These are phyloP conservation scores for Buxus sempervirens DNA, from an alignment of 164 flowering plant species.

Conservation along the genomic window DNA sequence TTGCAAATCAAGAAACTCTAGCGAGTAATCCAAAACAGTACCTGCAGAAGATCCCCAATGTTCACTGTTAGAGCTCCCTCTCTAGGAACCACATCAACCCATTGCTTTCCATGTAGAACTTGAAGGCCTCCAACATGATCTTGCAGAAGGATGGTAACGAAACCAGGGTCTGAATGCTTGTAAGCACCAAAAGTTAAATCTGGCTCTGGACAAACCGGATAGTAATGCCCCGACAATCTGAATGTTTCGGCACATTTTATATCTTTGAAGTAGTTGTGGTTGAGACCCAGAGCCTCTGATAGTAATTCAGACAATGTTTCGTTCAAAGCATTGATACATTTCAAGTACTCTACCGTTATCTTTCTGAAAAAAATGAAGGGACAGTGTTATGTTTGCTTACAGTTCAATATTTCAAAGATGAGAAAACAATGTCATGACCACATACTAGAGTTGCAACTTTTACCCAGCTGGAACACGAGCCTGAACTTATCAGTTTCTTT, in stretches of 20 bases:
- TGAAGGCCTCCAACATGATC: conserved; percentile 47
- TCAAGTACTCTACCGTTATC: conserved; percentile 15
- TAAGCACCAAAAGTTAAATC: conserved; percentile 32
- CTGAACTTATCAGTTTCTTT: too few species aligned
- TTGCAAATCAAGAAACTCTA: too few species aligned
- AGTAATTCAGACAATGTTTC: conserved; percentile 18
- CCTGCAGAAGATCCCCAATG: conserved; percentile 48
- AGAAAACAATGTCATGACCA: too few species aligned
- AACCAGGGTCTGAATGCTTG: conserved; percentile 35
- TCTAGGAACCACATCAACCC: conserved; percentile 33
- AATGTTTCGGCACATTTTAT: conserved; percentile 20
- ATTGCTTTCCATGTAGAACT: conserved; percentile 30
- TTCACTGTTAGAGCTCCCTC: conserved; percentile 39
- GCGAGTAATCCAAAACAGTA: too few species aligned
- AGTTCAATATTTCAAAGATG: too few species aligned
- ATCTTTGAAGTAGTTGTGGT: conserved; percentile 11
- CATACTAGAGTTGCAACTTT: too few species aligned
- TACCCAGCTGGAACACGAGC: too few species aligned
- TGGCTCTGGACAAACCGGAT: conserved; percentile 51
- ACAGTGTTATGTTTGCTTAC: too few species aligned
- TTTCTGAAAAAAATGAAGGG: conserved; percentile 33
- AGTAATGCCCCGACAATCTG: conserved; percentile 30
- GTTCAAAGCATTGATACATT: conserved; percentile 15
- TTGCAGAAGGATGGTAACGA: conserved; percentile 44
- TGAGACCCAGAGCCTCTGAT: conserved; percentile 30